Base-by-base conservation (phyloP, 371 early-diverging fungal species). In the Entomophthora muscae region DNA sequence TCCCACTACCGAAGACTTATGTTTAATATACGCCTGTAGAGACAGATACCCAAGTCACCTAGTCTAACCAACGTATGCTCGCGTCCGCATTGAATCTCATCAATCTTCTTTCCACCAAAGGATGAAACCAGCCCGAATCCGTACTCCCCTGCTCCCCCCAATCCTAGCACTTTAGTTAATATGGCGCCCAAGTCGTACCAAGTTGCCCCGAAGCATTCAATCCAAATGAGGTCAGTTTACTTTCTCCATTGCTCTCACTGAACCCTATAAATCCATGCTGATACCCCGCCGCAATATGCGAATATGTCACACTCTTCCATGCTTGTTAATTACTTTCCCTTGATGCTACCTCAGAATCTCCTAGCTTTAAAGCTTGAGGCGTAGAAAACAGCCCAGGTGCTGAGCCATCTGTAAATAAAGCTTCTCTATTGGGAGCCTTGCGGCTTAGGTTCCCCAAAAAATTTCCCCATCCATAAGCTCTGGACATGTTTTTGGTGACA, bases 1-100 rank as follows among this genome's bases (percentile, higher is more conserved):
- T 70, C 12, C 74, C 74, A 61, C 70, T 70, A 1, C 65, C 72
- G 66, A 70, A 72, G 24, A 73, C 42, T 31, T 26, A 52, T 42
- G 17, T 27, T 59, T 52, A 28, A 53, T 51, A 13, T 23, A 33
- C 1, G 53, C 31, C 32, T 27, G 12, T n/a, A n/a, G n/a, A n/a
- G n/a, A 17, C 13, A 21, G 21, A 52, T 1, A 28, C n/a, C 7
- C 2, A 1, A 57, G 5, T 59, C 24, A 30, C 28, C n/a, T 23
- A n/a, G 2, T 13, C 7, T 51, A n/a, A 22, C 3, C 51, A 33
- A 42, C 31, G 24, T 27, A 10, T 33, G 33, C 17, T 33, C 57
- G 21, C 42, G n/a, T 21, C 52, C 26, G 13, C 29, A 26, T 28
- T 51, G 52, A 13, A 51, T 29, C 28, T 27, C 7, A 63, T 0